A percentile compares a stretch with the other conserved stretches of the same genome.
These are phyloP conservation scores for Nakazawaea siamensis DNA, from an alignment of 805 yeast species.

Conservation along the genomic window DNA sequence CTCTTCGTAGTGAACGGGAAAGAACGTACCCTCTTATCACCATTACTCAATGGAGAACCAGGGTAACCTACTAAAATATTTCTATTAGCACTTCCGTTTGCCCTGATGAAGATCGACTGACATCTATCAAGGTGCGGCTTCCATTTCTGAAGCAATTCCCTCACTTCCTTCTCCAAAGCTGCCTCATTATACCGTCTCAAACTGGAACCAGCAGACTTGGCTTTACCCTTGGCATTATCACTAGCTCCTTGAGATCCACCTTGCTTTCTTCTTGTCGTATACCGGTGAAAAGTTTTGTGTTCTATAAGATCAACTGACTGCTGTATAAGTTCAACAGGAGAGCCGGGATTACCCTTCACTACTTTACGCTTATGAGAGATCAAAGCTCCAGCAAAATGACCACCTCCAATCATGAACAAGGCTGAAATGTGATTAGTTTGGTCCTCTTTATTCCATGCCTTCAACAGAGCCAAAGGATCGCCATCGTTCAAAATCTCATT, in stretches of 20 bases:
- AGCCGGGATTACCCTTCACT: constrained; percentile 47
- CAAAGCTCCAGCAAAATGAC: constrained; percentile 96
- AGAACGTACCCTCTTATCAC: constrained; percentile 55
- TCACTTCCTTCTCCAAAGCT: constrained; percentile 72
- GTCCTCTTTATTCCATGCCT: constrained; percentile 22
- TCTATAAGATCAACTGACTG: constrained; percentile 60
- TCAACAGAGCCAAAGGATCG: constrained; percentile 46
- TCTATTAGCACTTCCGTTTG: constrained; percentile 64
- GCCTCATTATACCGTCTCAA: constrained; percentile 86
- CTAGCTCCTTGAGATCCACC: constrained; percentile 95
- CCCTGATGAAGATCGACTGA: constrained; percentile 67
- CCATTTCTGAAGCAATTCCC: constrained; percentile 64
- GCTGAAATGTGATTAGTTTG: constrained; percentile 46
- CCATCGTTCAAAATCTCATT: constrained; percentile 24
- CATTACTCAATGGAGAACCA: constrained; percentile 39
- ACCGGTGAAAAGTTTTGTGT: constrained; percentile 87
- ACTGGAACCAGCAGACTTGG: constrained; percentile 91
- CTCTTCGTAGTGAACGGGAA: constrained; percentile 89
- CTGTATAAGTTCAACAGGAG: constrained; percentile 37
- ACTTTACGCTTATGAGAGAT: constrained; percentile 59
- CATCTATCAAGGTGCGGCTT: constrained; percentile 48
- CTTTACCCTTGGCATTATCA: constrained; percentile 90
- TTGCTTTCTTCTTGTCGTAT: constrained; percentile 93
- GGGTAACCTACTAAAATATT: constrained; percentile 61
- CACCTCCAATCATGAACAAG: constrained; percentile 91